Evolutionary conservation across 2,329 filamentous ascomycete species (phyloP).

Genomic region (Cytospora piceae): DNA sequence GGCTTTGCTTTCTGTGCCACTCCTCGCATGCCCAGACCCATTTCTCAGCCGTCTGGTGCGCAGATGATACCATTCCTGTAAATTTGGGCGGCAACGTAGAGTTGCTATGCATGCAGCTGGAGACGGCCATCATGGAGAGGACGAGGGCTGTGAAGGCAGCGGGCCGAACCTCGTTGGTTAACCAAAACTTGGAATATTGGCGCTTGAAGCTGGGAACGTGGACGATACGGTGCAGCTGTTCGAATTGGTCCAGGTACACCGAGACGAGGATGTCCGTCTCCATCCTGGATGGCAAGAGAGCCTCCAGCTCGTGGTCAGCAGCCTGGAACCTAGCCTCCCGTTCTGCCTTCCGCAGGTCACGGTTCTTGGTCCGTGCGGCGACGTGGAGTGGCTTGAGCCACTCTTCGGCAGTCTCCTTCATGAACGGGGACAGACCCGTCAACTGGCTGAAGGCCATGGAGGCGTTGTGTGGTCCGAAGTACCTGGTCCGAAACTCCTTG

Average conservation of each 20-base stretch:
- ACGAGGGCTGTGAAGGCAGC: constrained; percentile 61
- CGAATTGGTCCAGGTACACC: constrained; percentile 58
- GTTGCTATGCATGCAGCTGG: constrained; percentile 60
- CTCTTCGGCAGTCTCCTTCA: constrained; percentile 65
- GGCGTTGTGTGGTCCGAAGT: constrained; percentile 63
- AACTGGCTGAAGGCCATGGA: constrained; percentile 61
- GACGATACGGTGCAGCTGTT: constrained; percentile 60
- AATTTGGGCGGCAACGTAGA: constrained; percentile 51
- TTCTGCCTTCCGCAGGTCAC: constrained; percentile 56
- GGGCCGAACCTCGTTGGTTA: constrained; percentile 47
- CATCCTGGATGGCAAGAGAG: constrained; percentile 51
- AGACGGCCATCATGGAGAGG: constrained; percentile 63
- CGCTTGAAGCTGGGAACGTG: constrained; percentile 62
- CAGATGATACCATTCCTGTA: constrained; percentile 60
- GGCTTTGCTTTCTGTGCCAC: constrained; percentile 60
- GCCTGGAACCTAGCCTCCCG: constrained; percentile 54
- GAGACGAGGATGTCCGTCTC: constrained; percentile 54
- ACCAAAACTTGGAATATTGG: constrained; percentile 61
- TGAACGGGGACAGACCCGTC: constrained; percentile 61
- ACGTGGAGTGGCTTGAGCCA: constrained; percentile 63
- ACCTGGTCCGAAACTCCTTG: constrained; percentile 63
- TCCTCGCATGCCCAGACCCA: constrained; percentile 61
- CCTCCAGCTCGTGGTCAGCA: constrained; percentile 54
- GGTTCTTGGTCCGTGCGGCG: constrained; percentile 57
- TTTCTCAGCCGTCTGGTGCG: constrained; percentile 57